A percentile compares a stretch with the other conserved stretches of the same genome.
phyloP scores from a whole-genome alignment of 2,329 filamentous ascomycete species.

The Septoria linicola region DNA sequence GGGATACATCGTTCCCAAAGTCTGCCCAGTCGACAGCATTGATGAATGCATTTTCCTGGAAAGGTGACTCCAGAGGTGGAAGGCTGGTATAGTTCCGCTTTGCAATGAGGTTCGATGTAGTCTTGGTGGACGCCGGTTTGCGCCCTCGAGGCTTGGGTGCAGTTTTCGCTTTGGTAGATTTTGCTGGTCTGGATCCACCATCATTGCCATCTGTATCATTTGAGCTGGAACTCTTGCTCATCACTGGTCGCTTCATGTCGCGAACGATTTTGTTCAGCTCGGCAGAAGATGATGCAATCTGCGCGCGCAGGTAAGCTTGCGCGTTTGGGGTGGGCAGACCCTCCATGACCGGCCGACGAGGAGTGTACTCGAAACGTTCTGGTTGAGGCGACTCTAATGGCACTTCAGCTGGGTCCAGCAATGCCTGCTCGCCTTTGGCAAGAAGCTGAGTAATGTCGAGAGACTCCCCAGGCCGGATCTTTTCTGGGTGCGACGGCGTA shows the following conservation, averaged over 20 bases:
- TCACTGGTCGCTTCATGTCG: conserved; percentile 18
- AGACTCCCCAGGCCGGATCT: conserved; percentile 82
- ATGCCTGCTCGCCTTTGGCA: conserved; percentile 66
- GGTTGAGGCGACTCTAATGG: conserved; percentile 60
- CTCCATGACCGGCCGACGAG: conserved; percentile 78
- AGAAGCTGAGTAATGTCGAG: conserved; percentile 80
- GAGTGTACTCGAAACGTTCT: conserved; percentile 64
- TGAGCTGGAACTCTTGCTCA: conserved; percentile 6
- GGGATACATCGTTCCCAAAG: conserved; percentile 8
- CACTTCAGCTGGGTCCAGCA: conserved; percentile 63
- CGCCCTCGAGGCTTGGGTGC: conserved; percentile 5
- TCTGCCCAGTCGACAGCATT: conserved; percentile 4
- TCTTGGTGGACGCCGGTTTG: not conserved
- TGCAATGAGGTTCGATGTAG: conserved; percentile 10
- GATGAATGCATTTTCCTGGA: not conserved
- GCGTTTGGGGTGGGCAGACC: conserved; percentile 47
- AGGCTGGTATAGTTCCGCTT: conserved; percentile 8
- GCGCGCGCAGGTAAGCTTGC: conserved; percentile 69
- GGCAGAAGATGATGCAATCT: conserved; percentile 71
- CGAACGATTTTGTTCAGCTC: conserved; percentile 57
- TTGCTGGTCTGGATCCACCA: not conserved
- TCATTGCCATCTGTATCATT: conserved; percentile 10
- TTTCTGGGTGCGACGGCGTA: conserved; percentile 76
- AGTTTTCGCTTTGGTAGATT: conserved; percentile 8
- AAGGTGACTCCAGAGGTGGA: conserved; percentile 2